A percentile compares a stretch with the other conserved stretches of the same genome.
These are phyloP conservation scores for Solanum hybrid DNA, from an alignment of 305 asterid genomes.

Conservation along the genomic window DNA sequence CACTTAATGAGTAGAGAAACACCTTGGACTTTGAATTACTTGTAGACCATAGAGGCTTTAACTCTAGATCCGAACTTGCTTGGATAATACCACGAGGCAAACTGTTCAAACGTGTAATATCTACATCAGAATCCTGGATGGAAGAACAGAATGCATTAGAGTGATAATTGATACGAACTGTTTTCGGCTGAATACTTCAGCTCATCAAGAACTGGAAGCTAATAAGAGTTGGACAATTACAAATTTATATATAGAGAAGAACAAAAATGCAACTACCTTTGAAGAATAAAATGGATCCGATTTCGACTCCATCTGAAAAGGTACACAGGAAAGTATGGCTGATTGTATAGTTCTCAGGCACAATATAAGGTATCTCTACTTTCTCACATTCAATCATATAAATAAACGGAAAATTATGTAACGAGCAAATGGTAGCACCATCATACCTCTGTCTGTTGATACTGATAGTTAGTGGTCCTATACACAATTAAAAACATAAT, in stretches of 20 bases:
- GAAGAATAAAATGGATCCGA: slow-evolving; percentile 37
- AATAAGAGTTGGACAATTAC: not conserved
- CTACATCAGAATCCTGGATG: slow-evolving; percentile 37
- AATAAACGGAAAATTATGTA: not conserved
- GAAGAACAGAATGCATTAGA: slow-evolving; percentile 6
- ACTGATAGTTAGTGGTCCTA: slow-evolving; percentile 76
- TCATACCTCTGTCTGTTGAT: slow-evolving; percentile 72
- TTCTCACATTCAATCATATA: not conserved
- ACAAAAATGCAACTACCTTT: slow-evolving; percentile 30
- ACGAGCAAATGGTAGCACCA: not conserved
- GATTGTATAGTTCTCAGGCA: not conserved
- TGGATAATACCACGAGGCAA: slow-evolving; percentile 83
- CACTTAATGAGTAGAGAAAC: not conserved
- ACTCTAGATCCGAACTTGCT: slow-evolving; percentile 72
- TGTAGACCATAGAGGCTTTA: slow-evolving; percentile 81
- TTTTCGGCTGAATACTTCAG: not conserved
- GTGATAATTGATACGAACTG: not conserved
- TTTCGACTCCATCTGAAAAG: slow-evolving; percentile 66
- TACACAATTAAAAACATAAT: slow-evolving; percentile 63
- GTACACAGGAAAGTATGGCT: not conserved
- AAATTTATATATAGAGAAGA: not conserved
- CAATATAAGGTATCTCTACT: not conserved
- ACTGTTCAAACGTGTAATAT: slow-evolving; percentile 31
- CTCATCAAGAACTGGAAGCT: not conserved
- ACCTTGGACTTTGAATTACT: slow-evolving; percentile 65